phyloP scores from a whole-genome alignment of 495 filamentous ascomycete genomes.

The Rusavskia elegans region DNA sequence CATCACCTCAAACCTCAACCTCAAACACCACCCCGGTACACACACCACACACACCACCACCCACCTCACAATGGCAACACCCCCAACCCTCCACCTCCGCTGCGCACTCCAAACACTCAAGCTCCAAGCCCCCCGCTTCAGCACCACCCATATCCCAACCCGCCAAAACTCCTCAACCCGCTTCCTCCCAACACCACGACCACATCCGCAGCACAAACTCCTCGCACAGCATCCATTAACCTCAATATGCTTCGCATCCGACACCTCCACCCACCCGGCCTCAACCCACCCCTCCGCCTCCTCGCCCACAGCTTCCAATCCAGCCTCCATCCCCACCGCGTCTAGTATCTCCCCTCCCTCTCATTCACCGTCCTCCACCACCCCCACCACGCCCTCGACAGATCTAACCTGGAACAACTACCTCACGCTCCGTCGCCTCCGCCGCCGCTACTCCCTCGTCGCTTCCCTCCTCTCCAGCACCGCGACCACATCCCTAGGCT shows the following conservation, averaged over 20 bases:
- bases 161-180: background rate
- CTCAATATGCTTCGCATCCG: background rate
- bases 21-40: background rate
- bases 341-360: background rate
- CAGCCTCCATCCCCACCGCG: background rate
- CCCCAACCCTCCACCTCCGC: conserved; percentile 2
- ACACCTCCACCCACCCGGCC: background rate
- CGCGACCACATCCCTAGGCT: conserved; percentile 40
- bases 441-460: conserved; percentile 65
- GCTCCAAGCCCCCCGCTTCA: background rate
- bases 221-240: background rate
- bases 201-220: background rate
- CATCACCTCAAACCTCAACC: background rate
- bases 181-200: background rate
- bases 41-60: too few species aligned
- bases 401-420: conserved; percentile 63
- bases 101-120: conserved; percentile 6
- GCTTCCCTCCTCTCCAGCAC: conserved; percentile 52
- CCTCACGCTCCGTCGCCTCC: conserved; percentile 73
- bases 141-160: background rate
- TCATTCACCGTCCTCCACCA: background rate
- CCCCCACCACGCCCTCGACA: background rate
- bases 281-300: conserved; percentile 1
- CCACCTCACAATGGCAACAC: background rate
- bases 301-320: background rate